phyloP scores from a whole-genome alignment of 164 flowering plant genomes.

The Amborella trichopoda region DNA sequence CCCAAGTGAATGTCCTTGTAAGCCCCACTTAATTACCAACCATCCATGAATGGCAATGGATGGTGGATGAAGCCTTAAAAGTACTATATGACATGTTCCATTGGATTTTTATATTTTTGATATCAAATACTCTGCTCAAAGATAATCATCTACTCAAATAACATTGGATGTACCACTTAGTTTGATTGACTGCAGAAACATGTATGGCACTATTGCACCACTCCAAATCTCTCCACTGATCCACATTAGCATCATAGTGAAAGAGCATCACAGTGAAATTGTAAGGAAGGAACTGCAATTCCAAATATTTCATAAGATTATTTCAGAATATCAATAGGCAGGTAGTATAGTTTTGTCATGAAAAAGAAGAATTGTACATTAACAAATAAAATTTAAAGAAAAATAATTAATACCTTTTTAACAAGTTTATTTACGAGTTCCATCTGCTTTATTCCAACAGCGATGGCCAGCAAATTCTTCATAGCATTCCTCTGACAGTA shows the following conservation, averaged over 20 bases:
- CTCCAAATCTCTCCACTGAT: conserved; percentile 21
- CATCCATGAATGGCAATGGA: too few species aligned
- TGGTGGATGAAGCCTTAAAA: too few species aligned
- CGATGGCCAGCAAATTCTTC: conserved; percentile 19
- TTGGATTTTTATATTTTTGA: too few species aligned
- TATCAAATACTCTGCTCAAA: too few species aligned
- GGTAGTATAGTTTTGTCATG: not conserved
- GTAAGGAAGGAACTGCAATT: conserved; percentile 20
- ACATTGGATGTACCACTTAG: too few species aligned
- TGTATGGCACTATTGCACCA: conserved; percentile 20
- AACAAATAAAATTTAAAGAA: not conserved
- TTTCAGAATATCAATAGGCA: not conserved
- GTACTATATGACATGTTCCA: too few species aligned
- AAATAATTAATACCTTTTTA: conserved; percentile 13
- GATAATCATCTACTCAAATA: too few species aligned
- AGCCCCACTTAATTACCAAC: too few species aligned
- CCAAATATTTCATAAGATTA: conserved; percentile 6
- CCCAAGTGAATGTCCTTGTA: too few species aligned
- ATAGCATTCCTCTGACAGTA: too few species aligned
- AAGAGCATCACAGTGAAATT: conserved; percentile 19
- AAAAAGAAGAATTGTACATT: too few species aligned
- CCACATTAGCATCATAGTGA: conserved; percentile 23
- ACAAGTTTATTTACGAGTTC: conserved; percentile 15
- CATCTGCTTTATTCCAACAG: conserved; percentile 24
- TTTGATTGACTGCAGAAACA: conserved; percentile 21